These are phyloP conservation scores for Rossbeevera mucosa DNA, from an alignment of 768 basidiomycete genomes.

Conservation along the genomic window DNA sequence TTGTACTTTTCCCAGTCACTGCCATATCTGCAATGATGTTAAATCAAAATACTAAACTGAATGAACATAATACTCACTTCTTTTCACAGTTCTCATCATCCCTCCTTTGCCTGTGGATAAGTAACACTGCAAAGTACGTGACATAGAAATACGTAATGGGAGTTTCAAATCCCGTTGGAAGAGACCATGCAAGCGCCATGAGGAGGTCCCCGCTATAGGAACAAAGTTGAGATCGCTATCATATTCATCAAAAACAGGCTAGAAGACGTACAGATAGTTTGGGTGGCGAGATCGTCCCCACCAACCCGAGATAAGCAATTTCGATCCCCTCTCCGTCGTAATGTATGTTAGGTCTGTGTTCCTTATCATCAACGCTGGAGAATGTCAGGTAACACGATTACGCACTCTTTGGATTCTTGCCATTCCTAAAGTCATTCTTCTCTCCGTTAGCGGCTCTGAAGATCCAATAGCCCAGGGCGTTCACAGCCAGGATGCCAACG, in stretches of 20 bases:
- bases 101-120: conserved; percentile 83
- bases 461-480: conserved; percentile 81
- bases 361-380: not conserved
- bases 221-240: not conserved
- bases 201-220: conserved; percentile 68
- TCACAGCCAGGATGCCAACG: conserved; percentile 55
- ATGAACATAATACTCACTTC: conserved; percentile 55
- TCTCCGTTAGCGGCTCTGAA: conserved; percentile 87
- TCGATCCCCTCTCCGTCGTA: conserved; percentile 80
- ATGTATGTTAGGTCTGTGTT: conserved; percentile 68
- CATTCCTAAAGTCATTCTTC: conserved; percentile 94
- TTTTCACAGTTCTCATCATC: conserved; percentile 89
- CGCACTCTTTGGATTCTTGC: conserved; percentile 87
- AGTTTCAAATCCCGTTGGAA: conserved; percentile 86
- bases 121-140: conserved; percentile 80
- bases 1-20: conserved; percentile 92
- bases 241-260: not conserved
- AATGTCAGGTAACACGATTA: not conserved
- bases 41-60: not conserved
- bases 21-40: conserved; percentile 61
- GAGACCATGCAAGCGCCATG: conserved; percentile 90
- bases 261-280: conserved; percentile 66
- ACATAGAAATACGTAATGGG: conserved; percentile 97
- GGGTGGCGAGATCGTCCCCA: conserved; percentile 95
- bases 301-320: conserved; percentile 93